These are phyloP conservation scores for Quercus tomentella DNA, from an alignment of 331 rosid genomes.

Conservation along the genomic window DNA sequence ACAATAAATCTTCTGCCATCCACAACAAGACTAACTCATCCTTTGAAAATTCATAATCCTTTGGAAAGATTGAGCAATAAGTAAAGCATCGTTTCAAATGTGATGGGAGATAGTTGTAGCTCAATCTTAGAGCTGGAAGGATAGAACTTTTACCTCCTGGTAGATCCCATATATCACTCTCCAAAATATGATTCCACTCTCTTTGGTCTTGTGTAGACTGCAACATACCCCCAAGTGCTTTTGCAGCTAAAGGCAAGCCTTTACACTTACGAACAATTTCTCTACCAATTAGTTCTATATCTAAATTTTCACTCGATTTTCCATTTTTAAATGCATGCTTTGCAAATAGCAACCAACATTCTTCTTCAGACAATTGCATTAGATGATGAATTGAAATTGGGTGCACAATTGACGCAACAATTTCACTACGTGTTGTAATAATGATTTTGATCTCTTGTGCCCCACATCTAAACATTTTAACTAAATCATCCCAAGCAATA, in stretches of 20 bases:
- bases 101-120: conserved; percentile 4
- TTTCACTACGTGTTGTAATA: conserved; percentile 18
- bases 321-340: conserved; percentile 8
- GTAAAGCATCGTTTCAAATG: conserved; percentile 21
- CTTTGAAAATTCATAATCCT: conserved; percentile 4
- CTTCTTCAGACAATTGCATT: neutral
- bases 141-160: neutral
- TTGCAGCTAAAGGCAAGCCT: conserved; percentile 22
- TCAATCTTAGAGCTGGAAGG: conserved; percentile 17
- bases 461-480: neutral
- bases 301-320: neutral
- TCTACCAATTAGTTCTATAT: conserved; percentile 5
- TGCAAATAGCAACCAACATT: conserved; percentile 28
- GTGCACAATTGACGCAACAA: neutral
- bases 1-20: conserved; percentile 23
- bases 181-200: neutral
- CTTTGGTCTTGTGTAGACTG: neutral
- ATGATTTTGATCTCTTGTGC: conserved; percentile 11
- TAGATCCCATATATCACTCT: conserved; percentile 1
- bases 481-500: neutral
- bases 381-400: neutral
- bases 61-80: conserved; percentile 18
- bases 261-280: conserved; percentile 11
- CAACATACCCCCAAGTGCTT: conserved; percentile 18
- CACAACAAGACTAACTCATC: conserved; percentile 11